phyloP scores from a whole-genome alignment of 2,329 filamentous ascomycete species.

The Trichophyton rubrum region DNA sequence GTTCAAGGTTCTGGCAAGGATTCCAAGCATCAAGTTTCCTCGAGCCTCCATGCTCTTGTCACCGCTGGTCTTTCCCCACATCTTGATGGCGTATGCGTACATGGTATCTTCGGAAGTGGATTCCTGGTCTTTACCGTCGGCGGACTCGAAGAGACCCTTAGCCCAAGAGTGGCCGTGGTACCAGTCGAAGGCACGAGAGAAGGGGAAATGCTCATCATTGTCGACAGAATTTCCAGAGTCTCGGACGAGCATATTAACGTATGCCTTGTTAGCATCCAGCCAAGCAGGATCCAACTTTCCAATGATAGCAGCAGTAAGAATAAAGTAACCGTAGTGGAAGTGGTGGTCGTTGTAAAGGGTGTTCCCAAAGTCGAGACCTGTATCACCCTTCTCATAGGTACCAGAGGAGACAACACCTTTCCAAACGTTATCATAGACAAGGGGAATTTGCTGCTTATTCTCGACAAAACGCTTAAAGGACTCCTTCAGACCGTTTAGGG shows the following conservation, averaged over 20 bases:
- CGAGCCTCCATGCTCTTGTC: conserved; percentile 68
- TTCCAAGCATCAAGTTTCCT: conserved; percentile 70
- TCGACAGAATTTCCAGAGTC: conserved; percentile 67
- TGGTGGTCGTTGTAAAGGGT: conserved; percentile 58
- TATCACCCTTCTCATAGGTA: conserved; percentile 56
- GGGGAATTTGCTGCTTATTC: conserved; percentile 53
- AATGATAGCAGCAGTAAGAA: conserved; percentile 74
- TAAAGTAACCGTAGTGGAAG: conserved; percentile 68
- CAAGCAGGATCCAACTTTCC: conserved; percentile 64
- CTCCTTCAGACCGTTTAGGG: conserved; percentile 50
- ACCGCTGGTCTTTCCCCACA: conserved; percentile 76
- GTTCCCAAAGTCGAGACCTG: conserved; percentile 76
- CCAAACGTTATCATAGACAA: conserved; percentile 52
- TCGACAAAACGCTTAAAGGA: conserved; percentile 54
- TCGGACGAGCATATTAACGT: conserved; percentile 70
- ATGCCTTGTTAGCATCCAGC: conserved; percentile 61
- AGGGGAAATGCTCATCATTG: conserved; percentile 63
- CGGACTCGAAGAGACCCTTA: conserved; percentile 43
- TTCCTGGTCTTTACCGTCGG: conserved; percentile 50
- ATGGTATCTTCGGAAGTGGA: conserved; percentile 84
- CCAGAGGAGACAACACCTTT: conserved; percentile 68
- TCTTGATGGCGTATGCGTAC: conserved; percentile 75
- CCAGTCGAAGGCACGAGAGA: conserved; percentile 80
- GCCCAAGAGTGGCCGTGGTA: conserved; percentile 93
- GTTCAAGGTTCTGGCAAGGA: conserved; percentile 60